Evolutionary conservation across 2,329 filamentous ascomycete genomes (phyloP).

Genomic region (Colletotrichum paranaense): DNA sequence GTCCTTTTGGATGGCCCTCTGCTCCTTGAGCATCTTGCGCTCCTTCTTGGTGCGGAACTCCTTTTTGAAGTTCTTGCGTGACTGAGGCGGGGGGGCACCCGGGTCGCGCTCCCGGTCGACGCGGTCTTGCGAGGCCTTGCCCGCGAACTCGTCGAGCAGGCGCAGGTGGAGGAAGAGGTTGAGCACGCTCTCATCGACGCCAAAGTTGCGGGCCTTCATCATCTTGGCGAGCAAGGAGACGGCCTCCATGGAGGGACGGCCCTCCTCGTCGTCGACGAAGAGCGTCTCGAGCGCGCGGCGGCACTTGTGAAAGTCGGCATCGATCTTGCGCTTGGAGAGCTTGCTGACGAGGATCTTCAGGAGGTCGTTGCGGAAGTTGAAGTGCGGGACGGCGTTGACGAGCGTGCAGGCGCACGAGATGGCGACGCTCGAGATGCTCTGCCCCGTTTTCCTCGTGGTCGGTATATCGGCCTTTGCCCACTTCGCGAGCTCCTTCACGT

Average conservation of each 20-base stretch:
- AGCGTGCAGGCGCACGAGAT: constrained; percentile 88
- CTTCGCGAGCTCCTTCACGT: constrained; percentile 79
- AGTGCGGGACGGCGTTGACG: constrained; percentile 87
- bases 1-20: constrained; percentile 90
- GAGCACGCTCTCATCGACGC: constrained; percentile 84
- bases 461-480: constrained; percentile 69
- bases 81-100: constrained; percentile 39
- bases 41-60: constrained; percentile 91
- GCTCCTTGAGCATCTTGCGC: constrained; percentile 85
- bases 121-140: constrained; percentile 82
- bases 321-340: constrained; percentile 77
- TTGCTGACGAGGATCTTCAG: constrained; percentile 89
- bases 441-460: constrained; percentile 50
- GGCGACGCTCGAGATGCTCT: constrained; percentile 76
- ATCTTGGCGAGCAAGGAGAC: constrained; percentile 89
- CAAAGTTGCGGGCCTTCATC: constrained; percentile 90
- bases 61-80: constrained; percentile 79
- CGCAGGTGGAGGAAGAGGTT: constrained; percentile 93
- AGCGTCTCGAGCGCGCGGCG: constrained; percentile 82
- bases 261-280: constrained; percentile 90
- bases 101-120: constrained; percentile 66
- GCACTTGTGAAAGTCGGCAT: constrained; percentile 82
- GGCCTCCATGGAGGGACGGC: constrained; percentile 86
- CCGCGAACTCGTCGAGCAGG: constrained; percentile 86
- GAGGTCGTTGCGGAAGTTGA: constrained; percentile 93